A percentile compares a stretch with the other conserved stretches of the same genome.
These are phyloP conservation scores for Epichloe coenophiala DNA, from an alignment of 2,329 filamentous ascomycete genomes.

Conservation along the genomic window DNA sequence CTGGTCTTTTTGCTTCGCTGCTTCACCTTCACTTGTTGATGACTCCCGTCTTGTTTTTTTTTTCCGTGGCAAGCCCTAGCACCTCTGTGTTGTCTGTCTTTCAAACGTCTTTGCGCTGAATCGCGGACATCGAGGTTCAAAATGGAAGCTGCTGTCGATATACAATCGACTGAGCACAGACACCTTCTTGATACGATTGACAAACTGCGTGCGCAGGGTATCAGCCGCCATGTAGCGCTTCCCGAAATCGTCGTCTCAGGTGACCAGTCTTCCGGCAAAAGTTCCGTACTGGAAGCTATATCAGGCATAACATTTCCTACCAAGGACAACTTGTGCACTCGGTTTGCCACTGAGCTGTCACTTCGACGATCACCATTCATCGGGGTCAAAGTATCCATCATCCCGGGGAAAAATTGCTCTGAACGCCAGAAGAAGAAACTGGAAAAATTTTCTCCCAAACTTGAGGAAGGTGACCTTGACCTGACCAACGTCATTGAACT, in stretches of 20 bases:
- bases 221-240: constrained; percentile 18
- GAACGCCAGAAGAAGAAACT: constrained; percentile 13
- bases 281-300: constrained; percentile 50
- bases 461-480: constrained; percentile 6
- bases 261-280: constrained; percentile 49
- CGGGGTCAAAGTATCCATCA: constrained; percentile 19
- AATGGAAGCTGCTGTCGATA: neutral
- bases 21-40: neutral
- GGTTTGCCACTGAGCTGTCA: constrained; percentile 49
- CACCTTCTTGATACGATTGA: constrained; percentile 8
- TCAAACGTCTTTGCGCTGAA: neutral
- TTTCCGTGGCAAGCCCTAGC: neutral
- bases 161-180: constrained; percentile 3
- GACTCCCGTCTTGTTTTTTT: neutral
- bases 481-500: constrained; percentile 23
- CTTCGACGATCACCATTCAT: constrained; percentile 30
- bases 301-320: constrained; percentile 46
- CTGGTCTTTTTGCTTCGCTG: no score
- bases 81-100: neutral
- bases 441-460: constrained; percentile 12
- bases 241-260: constrained; percentile 43
- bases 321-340: constrained; percentile 45
- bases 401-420: constrained; percentile 17
- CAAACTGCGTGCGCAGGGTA: constrained; percentile 3
- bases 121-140: neutral